Percentiles rank a stretch among this genome's conserved stretches.
Conservation (phyloP, 1,284 basidiomycete species). For the Leccinum griseonigrum region DNA sequence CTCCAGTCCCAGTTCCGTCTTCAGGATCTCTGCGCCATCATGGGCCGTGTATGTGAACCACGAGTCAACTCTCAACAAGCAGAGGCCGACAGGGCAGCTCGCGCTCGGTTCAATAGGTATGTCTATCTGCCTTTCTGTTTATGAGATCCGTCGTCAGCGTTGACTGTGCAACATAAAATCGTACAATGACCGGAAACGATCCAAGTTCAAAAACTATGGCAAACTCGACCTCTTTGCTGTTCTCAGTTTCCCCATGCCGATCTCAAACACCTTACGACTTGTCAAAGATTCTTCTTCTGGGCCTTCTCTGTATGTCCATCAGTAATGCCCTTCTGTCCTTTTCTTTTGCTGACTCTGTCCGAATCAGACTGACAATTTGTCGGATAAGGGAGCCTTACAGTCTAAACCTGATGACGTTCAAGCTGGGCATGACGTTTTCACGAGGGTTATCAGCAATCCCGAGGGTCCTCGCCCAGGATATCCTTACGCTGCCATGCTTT, state of each 20-base stretch:
- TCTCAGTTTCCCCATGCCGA: constrained; percentile 44
- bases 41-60: constrained; percentile 36
- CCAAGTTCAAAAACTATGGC: constrained; percentile 36
- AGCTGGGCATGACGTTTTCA: constrained; percentile 37
- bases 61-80: constrained; percentile 31
- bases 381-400: constrained; percentile 42
- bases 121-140: neutral
- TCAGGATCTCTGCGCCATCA: constrained; percentile 33
- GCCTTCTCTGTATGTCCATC: constrained; percentile 40
- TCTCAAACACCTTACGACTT: constrained; percentile 40
- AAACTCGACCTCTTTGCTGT: constrained; percentile 45
- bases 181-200: constrained; percentile 34
- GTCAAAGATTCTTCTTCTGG: constrained; percentile 46
- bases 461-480: constrained; percentile 35
- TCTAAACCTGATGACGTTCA: constrained; percentile 40
- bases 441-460: constrained; percentile 32
- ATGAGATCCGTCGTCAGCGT: neutral
- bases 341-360: constrained; percentile 7
- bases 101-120: constrained; percentile 32
- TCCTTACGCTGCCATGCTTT: constrained; percentile 42
- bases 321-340: neutral
- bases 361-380: constrained; percentile 41
- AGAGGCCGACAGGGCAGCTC: constrained; percentile 32
- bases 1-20: constrained; percentile 34
- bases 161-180: constrained; percentile 25